Evolutionary conservation across 1,284 basidiomycete genomes (phyloP).

Genomic region (Marasmius tenuissimus): DNA sequence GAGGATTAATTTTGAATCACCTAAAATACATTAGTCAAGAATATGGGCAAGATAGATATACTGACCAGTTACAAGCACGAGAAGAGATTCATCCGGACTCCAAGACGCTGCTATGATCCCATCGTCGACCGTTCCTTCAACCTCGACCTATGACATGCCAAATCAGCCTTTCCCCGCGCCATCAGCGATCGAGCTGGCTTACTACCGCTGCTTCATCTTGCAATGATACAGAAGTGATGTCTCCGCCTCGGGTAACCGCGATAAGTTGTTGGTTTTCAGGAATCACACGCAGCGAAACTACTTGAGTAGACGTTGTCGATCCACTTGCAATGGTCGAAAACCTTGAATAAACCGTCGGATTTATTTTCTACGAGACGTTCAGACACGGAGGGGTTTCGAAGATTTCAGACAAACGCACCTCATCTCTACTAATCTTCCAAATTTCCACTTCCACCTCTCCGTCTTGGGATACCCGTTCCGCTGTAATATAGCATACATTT

Average conservation of each 20-base stretch:
- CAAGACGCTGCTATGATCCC: conserved; percentile 85
- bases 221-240: conserved; percentile 69
- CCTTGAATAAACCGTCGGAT: conserved; percentile 25
- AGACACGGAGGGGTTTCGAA: background rate
- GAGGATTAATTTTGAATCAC: conserved; percentile 79
- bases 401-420: background rate
- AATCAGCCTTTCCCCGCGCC: conserved; percentile 11
- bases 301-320: conserved; percentile 35
- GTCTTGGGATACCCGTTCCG: conserved; percentile 50
- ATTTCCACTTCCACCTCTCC: conserved; percentile 61
- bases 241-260: conserved; percentile 71
- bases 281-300: conserved; percentile 64
- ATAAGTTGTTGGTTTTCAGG: conserved; percentile 66
- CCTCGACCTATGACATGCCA: conserved; percentile 51
- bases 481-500: conserved; percentile 57
- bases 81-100: conserved; percentile 88
- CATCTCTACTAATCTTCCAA: conserved; percentile 43
- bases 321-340: conserved; percentile 33
- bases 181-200: conserved; percentile 1
- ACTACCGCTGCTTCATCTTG: conserved; percentile 53
- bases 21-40: conserved; percentile 32
- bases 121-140: conserved; percentile 84
- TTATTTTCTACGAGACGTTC: background rate
- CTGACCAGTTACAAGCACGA: conserved; percentile 78
- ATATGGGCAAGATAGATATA: background rate